Evolutionary conservation across 768 basidiomycete genomes (phyloP).

Genomic region (Flagelloscypha sp.): DNA sequence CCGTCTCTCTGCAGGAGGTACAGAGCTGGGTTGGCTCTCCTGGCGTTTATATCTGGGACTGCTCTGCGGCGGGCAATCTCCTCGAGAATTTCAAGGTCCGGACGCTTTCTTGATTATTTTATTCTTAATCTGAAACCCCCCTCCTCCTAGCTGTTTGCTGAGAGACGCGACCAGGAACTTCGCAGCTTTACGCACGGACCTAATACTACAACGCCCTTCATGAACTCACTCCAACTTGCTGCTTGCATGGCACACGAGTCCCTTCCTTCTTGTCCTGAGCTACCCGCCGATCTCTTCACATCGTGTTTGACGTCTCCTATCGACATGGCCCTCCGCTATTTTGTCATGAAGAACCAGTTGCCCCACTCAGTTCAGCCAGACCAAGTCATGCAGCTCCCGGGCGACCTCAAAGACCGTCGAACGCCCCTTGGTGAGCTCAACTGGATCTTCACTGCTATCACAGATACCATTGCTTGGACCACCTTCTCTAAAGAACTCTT

Average conservation of each 20-base stretch:
- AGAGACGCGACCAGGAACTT: constrained; percentile 64
- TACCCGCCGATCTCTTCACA: constrained; percentile 96
- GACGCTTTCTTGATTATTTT: too few species aligned
- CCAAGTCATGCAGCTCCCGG: constrained; percentile 92
- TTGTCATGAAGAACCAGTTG: constrained; percentile 83
- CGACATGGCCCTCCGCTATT: constrained; percentile 92
- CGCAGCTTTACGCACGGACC: constrained; percentile 48
- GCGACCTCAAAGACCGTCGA: constrained; percentile 91
- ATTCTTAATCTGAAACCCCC: too few species aligned
- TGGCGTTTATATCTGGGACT: constrained; percentile 98
- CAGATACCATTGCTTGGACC: constrained; percentile 99
- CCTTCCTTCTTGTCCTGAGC: constrained; percentile 90
- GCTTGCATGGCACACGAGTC: constrained; percentile 89
- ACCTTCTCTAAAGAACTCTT: constrained; percentile 91
- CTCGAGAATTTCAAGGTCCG: constrained; percentile 79
- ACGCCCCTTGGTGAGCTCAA: constrained; percentile 98
- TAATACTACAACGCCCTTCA: constrained; percentile 59
- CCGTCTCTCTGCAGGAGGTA: constrained; percentile 87
- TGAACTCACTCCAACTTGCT: constrained; percentile 88
- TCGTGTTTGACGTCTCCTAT: constrained; percentile 97
- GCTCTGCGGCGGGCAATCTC: constrained; percentile 93
- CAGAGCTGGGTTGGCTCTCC: constrained; percentile 93
- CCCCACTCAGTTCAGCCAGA: constrained; percentile 76
- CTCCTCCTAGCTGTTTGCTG: too few species aligned
- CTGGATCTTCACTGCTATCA: constrained; percentile 99